Evolutionary conservation across 208 protist genomes (phyloP), one percentile per base, ranked within the genome.

Genomic region (Trypanosoma cruzi): DNA sequence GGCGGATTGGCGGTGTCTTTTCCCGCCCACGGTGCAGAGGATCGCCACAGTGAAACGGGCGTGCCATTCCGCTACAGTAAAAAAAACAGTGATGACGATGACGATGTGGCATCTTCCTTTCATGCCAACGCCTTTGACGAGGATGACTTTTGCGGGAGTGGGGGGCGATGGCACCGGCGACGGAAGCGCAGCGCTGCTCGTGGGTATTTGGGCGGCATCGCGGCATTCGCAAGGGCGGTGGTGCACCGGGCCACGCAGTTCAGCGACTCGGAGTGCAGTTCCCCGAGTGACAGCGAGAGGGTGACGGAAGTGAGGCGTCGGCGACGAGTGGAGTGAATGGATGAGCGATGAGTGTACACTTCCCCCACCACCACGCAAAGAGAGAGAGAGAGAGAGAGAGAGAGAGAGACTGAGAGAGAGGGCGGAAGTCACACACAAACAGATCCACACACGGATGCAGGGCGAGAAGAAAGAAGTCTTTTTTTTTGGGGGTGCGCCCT

Each of bases 171-270:
- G 29, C 20, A 36, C 6, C 18, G 46, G 42, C 36, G 28, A 22
- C 26, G 16, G n/a, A 29, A 59, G 13, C 49, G 49, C 24, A 11
- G 8, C 24, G 11, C 22, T 36, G 50, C 14, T 49, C 18, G 11
- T 11, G 58, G 52, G n/a, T 67, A 52, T 20, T 46, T 81, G n/a
- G 16, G 50, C 26, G 71, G 64, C 29, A 63, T 85, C 24, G 37
- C 34, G 2, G 71, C 77, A 18, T 84, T 89, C 50, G 67, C 80
- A n/a, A 50, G 57, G 18, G 78, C 77, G 10, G 78, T 89, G 54
- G 80, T 79, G 40, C 63, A 70, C 18, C 80, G 84, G 49, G 80
- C 81, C 11, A 71, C 82, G 56, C 57, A 52, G 22, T 86, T 86
- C 37, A 64, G 70, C 31, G 78, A 80, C 56, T 70, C 68, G 29